Evolutionary conservation across 2,329 filamentous ascomycete genomes (phyloP).

Genomic region (Drechslerella coelobrocha): DNA sequence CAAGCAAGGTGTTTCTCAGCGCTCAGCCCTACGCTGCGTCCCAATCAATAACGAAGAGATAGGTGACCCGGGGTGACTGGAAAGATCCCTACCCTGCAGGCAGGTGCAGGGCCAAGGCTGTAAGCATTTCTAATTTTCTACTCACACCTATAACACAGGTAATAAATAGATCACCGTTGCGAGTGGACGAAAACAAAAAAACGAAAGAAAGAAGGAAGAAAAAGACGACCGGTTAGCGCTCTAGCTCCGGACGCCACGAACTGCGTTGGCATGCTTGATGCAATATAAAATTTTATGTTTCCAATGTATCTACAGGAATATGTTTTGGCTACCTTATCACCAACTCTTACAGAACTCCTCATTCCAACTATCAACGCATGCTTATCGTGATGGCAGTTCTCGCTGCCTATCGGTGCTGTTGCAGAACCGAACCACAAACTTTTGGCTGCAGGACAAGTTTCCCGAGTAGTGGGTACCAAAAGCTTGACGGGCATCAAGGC

Average conservation of each 20-base stretch:
- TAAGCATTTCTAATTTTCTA: constrained; percentile 50
- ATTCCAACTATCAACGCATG: neutral
- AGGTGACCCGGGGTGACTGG: neutral
- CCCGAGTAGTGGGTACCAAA: constrained; percentile 38
- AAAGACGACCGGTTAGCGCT: no score
- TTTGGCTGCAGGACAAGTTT: constrained; percentile 30
- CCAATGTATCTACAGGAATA: no score
- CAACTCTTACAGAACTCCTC: no score
- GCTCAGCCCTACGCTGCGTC: constrained; percentile 37
- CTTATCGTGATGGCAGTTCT: neutral
- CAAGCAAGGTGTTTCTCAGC: constrained; percentile 8
- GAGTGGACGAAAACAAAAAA: constrained; percentile 13
- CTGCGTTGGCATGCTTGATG: no score
- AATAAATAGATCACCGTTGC: constrained; percentile 17
- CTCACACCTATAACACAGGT: constrained; percentile 27
- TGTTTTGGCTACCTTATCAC: no score
- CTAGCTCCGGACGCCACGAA: no score
- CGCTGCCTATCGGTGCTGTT: constrained; percentile 15
- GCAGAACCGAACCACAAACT: constrained; percentile 24
- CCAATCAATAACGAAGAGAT: neutral
- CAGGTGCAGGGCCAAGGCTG: constrained; percentile 19
- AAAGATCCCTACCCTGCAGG: constrained; percentile 3
- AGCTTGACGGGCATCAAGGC: constrained; percentile 43
- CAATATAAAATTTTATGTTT: no score
- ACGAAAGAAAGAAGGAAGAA: constrained; percentile 27